phyloP scores from a whole-genome alignment of 1,284 basidiomycete species.

The Apiotrichum porosum region DNA sequence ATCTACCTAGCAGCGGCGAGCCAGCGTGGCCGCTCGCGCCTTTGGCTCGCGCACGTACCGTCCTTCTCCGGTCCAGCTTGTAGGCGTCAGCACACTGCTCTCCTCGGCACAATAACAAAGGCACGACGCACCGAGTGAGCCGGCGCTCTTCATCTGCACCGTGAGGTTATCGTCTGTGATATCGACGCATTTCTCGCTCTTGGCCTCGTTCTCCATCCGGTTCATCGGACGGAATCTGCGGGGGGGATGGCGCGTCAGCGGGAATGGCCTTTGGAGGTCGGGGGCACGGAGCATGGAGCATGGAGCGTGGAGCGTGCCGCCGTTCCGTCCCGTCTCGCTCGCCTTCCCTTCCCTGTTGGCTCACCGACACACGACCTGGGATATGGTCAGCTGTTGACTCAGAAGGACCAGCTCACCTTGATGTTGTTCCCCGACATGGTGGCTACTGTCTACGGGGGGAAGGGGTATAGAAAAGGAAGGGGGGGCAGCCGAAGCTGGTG shows the following conservation, averaged over 20 bases:
- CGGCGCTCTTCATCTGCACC: conserved; percentile 63
- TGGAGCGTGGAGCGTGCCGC: neutral
- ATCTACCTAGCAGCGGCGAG: neutral
- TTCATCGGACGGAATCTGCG: conserved; percentile 91
- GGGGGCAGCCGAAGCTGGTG: no score
- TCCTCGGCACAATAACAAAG: no score
- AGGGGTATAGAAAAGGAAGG: neutral
- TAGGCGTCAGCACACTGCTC: conserved; percentile 12
- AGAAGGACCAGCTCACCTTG: conserved; percentile 42
- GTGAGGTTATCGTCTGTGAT: conserved; percentile 80
- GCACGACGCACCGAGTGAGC: conserved; percentile 63
- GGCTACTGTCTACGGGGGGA: neutral
- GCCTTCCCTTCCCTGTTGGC: neutral
- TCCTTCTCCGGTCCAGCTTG: conserved; percentile 49
- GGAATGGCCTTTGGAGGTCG: no score
- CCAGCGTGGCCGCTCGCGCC: neutral
- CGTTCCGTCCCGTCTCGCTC: no score
- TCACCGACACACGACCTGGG: conserved; percentile 20
- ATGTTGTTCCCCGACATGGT: conserved; percentile 51
- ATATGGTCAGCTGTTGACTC: neutral
- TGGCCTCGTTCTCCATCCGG: conserved; percentile 81
- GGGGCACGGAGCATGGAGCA: neutral
- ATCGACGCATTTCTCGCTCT: conserved; percentile 83
- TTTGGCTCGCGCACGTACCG: conserved; percentile 19
- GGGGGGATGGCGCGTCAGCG: neutral